Percentiles rank a stretch among this genome's conserved stretches.
Conservation (phyloP, 169 alveolate genomes). For the Neospora caninum region DNA sequence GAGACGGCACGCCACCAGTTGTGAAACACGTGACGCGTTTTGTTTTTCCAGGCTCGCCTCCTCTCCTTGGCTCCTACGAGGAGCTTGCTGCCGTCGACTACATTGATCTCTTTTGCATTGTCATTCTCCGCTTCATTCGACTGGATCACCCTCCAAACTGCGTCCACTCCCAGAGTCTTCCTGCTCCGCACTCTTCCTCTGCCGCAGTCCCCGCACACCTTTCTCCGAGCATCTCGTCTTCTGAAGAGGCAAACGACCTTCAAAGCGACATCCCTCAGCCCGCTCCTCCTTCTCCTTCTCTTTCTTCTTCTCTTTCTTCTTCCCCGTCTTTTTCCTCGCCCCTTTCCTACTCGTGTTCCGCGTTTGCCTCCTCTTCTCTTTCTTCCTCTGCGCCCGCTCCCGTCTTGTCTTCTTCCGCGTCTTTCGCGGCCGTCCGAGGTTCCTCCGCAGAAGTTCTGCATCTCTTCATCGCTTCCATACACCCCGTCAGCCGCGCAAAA, state of each 20-base stretch:
- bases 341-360: not conserved
- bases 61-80: constrained; percentile 20
- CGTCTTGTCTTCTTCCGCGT: not conserved
- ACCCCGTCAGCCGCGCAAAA: constrained; percentile 46
- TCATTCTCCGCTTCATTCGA: constrained; percentile 31
- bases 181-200: not conserved
- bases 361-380: not conserved
- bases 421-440: constrained; percentile 42
- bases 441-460: constrained; percentile 55
- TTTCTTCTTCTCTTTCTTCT: too few relatives aligned
- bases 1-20: too few relatives aligned
- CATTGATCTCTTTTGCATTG: constrained; percentile 42
- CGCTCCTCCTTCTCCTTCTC: too few relatives aligned
- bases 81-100: constrained; percentile 49
- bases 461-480: constrained; percentile 21
- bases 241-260: too few relatives aligned
- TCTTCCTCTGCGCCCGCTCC: not conserved
- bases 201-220: too few relatives aligned
- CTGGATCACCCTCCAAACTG: constrained; percentile 17
- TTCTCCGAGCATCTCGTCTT: too few relatives aligned
- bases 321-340: not conserved
- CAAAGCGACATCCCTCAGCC: too few relatives aligned
- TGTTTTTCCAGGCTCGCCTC: too few relatives aligned
- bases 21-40: too few relatives aligned
- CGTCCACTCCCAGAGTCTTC: not conserved